phyloP scores from a whole-genome alignment of 1,139 yeast genomes.

The Saccharomyces hybrid region DNA sequence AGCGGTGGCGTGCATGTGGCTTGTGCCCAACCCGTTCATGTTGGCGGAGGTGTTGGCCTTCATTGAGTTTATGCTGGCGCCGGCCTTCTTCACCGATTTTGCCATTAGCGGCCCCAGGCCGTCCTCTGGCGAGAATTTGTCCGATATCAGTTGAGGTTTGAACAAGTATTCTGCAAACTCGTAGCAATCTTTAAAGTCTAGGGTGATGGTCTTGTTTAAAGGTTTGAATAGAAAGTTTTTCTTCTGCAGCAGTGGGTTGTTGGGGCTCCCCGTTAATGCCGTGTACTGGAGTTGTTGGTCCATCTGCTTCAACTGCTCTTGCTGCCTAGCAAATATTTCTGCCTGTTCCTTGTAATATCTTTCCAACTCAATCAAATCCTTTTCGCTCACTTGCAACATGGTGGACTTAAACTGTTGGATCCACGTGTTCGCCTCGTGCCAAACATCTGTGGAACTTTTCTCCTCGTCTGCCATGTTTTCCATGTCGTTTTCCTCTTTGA shows the following conservation, averaged over 20 bases:
- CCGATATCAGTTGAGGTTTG: slow-evolving; percentile 21
- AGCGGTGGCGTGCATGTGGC: slow-evolving; percentile 3
- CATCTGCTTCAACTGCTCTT: slow-evolving; percentile 15
- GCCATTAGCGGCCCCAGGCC: slow-evolving; percentile 27
- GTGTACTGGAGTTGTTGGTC: slow-evolving; percentile 11
- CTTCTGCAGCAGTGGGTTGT: slow-evolving; percentile 21
- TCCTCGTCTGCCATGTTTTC: not conserved
- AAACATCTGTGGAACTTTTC: slow-evolving; percentile 13
- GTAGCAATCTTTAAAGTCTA: slow-evolving; percentile 24
- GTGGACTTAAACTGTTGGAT: slow-evolving; percentile 26
- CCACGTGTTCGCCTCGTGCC: slow-evolving; percentile 28
- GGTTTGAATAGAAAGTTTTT: slow-evolving; percentile 19
- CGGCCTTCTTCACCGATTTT: slow-evolving; percentile 26
- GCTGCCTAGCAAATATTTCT: slow-evolving; percentile 18
- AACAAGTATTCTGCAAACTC: slow-evolving; percentile 24
- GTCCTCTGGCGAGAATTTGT: slow-evolving; percentile 16
- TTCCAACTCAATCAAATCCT: slow-evolving; percentile 25
- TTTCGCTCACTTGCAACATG: slow-evolving; percentile 27
- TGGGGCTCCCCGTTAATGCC: slow-evolving; percentile 2
- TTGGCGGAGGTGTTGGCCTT: slow-evolving; percentile 8
- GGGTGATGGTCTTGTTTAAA: slow-evolving; percentile 15
- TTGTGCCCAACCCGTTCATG: slow-evolving; percentile 8
- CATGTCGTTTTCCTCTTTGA: not conserved
- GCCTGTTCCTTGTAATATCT: slow-evolving; percentile 22
- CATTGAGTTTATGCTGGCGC: slow-evolving; percentile 20